phyloP scores from a whole-genome alignment of 2,329 filamentous ascomycete species.

The Scedosporium apiospermum region DNA sequence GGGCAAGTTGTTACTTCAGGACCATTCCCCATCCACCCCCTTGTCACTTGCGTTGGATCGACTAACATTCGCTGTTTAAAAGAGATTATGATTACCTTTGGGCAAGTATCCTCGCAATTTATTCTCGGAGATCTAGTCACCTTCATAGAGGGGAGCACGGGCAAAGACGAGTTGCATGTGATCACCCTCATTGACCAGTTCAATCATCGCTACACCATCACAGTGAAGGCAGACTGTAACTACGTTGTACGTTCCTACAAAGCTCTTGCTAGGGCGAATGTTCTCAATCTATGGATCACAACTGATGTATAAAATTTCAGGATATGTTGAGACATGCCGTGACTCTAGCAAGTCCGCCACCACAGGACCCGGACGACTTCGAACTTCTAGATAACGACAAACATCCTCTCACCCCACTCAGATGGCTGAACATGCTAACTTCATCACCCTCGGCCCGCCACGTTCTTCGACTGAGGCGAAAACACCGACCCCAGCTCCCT shows the following conservation, averaged over 20 bases:
- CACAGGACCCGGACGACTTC: neutral
- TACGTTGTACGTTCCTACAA: neutral
- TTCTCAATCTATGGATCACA: neutral
- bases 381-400: neutral
- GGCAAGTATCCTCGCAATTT: neutral
- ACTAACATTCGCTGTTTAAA: neutral
- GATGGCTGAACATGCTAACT: neutral
- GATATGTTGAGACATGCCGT: neutral
- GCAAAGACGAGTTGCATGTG: neutral
- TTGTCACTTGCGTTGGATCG: neutral
- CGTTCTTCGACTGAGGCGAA: neutral
- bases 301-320: too few relatives aligned
- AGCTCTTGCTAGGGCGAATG: neutral
- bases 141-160: neutral
- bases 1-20: neutral
- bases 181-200: neutral
- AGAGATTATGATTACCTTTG: neutral
- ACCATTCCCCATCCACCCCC: neutral
- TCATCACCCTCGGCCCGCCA: neutral
- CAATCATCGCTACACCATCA: neutral
- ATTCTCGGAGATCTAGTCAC: neutral
- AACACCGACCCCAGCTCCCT: neutral
- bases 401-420: neutral
- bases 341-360: neutral
- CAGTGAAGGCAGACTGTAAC: neutral